Percentiles rank a stretch among this genome's conserved stretches.
Evolutionary conservation across 1,284 basidiomycete species (phyloP).

Genomic region (Mrakiaceae sp.): DNA sequence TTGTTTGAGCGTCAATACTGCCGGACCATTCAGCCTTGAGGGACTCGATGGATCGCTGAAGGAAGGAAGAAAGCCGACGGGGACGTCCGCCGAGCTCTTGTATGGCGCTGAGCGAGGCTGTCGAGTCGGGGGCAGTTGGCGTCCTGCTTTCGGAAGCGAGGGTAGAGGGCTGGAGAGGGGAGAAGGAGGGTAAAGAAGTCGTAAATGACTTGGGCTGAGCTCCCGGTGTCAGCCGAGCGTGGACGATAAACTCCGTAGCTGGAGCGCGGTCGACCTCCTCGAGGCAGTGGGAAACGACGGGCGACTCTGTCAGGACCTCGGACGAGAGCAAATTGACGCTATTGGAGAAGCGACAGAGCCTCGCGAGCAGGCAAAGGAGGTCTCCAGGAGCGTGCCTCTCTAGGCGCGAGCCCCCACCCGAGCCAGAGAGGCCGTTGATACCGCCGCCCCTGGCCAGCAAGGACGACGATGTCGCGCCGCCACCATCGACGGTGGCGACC

Average conservation of each 20-base stretch:
- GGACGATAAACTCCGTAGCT: slow-evolving; percentile 16
- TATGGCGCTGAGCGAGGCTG: slow-evolving; percentile 36
- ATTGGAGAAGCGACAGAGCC: slow-evolving; percentile 44
- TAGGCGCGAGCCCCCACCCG: slow-evolving; percentile 39
- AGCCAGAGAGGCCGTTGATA: slow-evolving; percentile 19
- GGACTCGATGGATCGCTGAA: slow-evolving; percentile 49
- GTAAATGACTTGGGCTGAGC: no score
- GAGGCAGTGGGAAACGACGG: slow-evolving; percentile 15
- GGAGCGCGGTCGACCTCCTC: slow-evolving; percentile 16
- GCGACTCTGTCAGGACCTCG: slow-evolving; percentile 7
- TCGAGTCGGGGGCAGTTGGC: slow-evolving; percentile 1
- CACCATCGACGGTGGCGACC: slow-evolving; percentile 29
- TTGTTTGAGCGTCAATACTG: slow-evolving; percentile 5
- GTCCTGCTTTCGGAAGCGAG: no score
- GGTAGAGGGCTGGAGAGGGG: neutral
- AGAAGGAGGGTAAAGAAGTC: no score
- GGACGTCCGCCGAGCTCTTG: no score
- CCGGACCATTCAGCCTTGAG: slow-evolving; percentile 44
- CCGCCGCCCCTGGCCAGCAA: no score
- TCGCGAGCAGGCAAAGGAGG: slow-evolving; percentile 50
- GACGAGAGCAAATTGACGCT: neutral
- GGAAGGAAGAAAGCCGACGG: slow-evolving; percentile 43
- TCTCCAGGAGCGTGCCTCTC: slow-evolving; percentile 44
- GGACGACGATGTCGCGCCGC: no score
- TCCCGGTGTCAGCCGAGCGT: neutral